These are phyloP conservation scores for Hibiscus tridactylites DNA, from an alignment of 345 rosid genomes.

Conservation along the genomic window DNA sequence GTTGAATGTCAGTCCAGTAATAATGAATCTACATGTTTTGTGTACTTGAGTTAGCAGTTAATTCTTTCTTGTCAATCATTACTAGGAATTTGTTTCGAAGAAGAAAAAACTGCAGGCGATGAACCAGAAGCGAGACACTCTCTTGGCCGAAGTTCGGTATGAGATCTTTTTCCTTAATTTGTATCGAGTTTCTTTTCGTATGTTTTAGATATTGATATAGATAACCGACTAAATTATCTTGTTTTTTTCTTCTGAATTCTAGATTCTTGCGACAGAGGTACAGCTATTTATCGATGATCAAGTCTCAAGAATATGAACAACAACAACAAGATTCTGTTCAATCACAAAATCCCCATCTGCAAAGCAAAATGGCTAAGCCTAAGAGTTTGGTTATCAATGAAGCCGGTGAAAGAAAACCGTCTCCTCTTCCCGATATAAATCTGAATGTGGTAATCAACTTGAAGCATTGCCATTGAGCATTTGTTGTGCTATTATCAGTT, in stretches of 20 bases:
- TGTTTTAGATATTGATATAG: neutral
- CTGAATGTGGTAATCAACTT: constrained; percentile 14
- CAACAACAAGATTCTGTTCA: constrained; percentile 8
- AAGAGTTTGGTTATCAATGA: neutral
- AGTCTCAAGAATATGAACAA: constrained; percentile 7
- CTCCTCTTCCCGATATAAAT: neutral
- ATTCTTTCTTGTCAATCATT: constrained; percentile 5
- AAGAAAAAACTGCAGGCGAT: constrained; percentile 28
- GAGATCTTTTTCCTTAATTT: constrained; percentile 1
- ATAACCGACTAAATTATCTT: neutral
- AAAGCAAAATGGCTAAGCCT: neutral
- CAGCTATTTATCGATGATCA: constrained; percentile 9
- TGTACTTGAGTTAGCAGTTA: neutral
- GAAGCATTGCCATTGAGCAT: neutral
- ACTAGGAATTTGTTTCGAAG: constrained; percentile 33
- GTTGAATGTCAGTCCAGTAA: neutral
- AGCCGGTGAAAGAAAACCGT: neutral
- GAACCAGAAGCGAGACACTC: constrained; percentile 29
- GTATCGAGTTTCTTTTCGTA: neutral
- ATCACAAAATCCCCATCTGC: neutral
- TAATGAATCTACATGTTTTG: neutral
- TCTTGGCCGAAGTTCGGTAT: constrained; percentile 38
- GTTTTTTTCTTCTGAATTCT: neutral
- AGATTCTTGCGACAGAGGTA: constrained; percentile 24
- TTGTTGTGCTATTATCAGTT: neutral